Conservation (phyloP, 2,329 filamentous ascomycete genomes). For the Fusarium sp. region DNA sequence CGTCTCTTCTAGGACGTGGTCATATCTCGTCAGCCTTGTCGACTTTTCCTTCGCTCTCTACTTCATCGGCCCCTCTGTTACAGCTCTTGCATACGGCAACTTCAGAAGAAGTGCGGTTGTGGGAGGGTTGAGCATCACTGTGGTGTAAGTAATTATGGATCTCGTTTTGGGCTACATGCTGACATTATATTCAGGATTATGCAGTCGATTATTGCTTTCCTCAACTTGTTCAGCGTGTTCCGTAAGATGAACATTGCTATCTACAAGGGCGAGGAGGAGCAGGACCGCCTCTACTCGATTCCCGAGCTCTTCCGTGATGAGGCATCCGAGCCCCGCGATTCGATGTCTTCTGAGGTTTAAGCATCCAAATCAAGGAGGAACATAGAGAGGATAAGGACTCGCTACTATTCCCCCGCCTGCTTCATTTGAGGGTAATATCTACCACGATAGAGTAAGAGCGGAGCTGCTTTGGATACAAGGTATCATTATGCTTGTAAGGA, state of each 20-base stretch:
- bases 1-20: neutral
- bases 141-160: conserved; percentile 31
- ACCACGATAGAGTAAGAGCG: neutral
- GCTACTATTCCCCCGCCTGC: neutral
- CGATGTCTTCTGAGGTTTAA: conserved; percentile 30
- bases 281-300: conserved; percentile 17
- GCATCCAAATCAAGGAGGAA: neutral
- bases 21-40: conserved; percentile 27
- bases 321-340: conserved; percentile 33
- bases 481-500: neutral
- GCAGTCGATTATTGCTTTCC: conserved; percentile 22
- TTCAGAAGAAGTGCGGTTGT: neutral
- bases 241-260: conserved; percentile 35
- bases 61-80: conserved; percentile 28
- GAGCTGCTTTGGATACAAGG: neutral
- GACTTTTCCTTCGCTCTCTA: conserved; percentile 34
- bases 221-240: conserved; percentile 32
- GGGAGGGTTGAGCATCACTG: conserved; percentile 25
- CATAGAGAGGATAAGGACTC: neutral
- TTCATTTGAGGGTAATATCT: neutral
- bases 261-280: conserved; percentile 33
- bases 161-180: neutral
- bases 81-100: neutral
- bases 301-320: conserved; percentile 36
- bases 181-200: conserved; percentile 19